Conservation (phyloP, 1,284 basidiomycete species). For the Crepidotus sp. region DNA sequence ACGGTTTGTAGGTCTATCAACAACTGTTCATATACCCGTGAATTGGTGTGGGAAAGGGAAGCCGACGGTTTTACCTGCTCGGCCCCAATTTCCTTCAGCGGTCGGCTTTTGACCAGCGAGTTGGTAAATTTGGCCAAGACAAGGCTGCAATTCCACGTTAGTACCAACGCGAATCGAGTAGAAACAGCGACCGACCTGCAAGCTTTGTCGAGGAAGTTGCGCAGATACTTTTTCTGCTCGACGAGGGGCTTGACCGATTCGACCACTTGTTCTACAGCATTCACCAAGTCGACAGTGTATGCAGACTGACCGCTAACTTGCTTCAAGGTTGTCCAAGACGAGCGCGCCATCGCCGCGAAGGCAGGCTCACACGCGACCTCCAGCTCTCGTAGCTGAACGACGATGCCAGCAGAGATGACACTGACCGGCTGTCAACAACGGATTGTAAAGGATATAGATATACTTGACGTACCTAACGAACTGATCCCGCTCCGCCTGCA, state of each 20-base stretch:
- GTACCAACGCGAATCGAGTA: not conserved
- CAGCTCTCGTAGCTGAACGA: slow-evolving; percentile 71
- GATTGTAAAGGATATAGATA: not conserved
- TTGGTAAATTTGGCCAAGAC: slow-evolving; percentile 81
- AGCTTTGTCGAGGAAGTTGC: slow-evolving; percentile 88
- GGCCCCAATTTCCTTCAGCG: slow-evolving; percentile 82
- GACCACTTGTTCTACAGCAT: slow-evolving; percentile 53
- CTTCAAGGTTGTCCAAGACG: slow-evolving; percentile 67
- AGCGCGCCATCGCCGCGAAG: slow-evolving; percentile 66
- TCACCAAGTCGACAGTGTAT: slow-evolving; percentile 71
- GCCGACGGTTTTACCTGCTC: slow-evolving; percentile 60
- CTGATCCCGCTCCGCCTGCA: slow-evolving; percentile 80
- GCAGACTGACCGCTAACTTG: slow-evolving; percentile 81
- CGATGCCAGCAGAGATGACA: slow-evolving; percentile 75
- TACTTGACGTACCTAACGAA: slow-evolving; percentile 78
- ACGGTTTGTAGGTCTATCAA: slow-evolving; percentile 86
- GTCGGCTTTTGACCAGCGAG: slow-evolving; percentile 78
- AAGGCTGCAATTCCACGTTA: slow-evolving; percentile 40
- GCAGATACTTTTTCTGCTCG: slow-evolving; percentile 87
- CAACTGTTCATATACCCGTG: slow-evolving; percentile 41
- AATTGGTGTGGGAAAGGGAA: not conserved
- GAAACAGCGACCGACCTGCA: slow-evolving; percentile 49
- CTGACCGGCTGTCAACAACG: slow-evolving; percentile 30
- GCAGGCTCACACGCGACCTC: slow-evolving; percentile 73
- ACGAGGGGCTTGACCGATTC: slow-evolving; percentile 64